Percentiles rank a stretch among this genome's conserved stretches.
Conservation (phyloP, 2,329 filamentous ascomycete species). For the Paecilomyces fulvus region DNA sequence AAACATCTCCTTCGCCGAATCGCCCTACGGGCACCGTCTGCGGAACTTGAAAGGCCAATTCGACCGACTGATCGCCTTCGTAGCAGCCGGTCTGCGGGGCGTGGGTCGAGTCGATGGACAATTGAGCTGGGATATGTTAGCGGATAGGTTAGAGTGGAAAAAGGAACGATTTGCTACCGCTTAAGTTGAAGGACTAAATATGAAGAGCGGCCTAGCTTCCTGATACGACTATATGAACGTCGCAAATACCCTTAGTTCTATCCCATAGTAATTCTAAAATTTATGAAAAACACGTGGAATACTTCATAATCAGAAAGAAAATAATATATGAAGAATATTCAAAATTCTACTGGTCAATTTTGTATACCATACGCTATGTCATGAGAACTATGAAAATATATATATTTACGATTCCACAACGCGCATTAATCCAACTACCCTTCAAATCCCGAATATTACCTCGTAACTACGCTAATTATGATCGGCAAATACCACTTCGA, state of each 20-base stretch:
- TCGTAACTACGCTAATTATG: not conserved
- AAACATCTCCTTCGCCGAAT: slow-evolving; percentile 27
- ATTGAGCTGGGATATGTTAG: slow-evolving; percentile 68
- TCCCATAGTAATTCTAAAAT: too few species aligned
- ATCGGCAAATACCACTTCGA: not conserved
- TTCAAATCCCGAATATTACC: not conserved
- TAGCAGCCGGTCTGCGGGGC: slow-evolving; percentile 63
- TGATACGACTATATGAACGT: too few species aligned
- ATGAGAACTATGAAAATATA: not conserved
- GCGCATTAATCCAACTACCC: not conserved
- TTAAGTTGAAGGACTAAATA: not conserved
- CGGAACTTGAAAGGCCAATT: slow-evolving; percentile 54
- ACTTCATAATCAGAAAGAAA: too few species aligned
- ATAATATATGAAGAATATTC: too few species aligned
- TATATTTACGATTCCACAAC: not conserved
- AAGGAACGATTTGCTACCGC: slow-evolving; percentile 6
- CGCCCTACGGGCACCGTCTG: slow-evolving; percentile 47
- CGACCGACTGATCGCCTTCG: slow-evolving; percentile 58
- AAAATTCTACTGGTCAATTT: too few species aligned
- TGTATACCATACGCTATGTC: too few species aligned
- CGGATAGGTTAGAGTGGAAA: slow-evolving; percentile 62
- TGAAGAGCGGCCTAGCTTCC: too few species aligned
- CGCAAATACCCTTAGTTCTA: too few species aligned
- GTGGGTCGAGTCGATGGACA: slow-evolving; percentile 67
- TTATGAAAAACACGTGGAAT: too few species aligned